A percentile compares a stretch with the other conserved stretches of the same genome.
These are phyloP conservation scores for Imleria badia DNA, from an alignment of 768 basidiomycete species.

Conservation along the genomic window DNA sequence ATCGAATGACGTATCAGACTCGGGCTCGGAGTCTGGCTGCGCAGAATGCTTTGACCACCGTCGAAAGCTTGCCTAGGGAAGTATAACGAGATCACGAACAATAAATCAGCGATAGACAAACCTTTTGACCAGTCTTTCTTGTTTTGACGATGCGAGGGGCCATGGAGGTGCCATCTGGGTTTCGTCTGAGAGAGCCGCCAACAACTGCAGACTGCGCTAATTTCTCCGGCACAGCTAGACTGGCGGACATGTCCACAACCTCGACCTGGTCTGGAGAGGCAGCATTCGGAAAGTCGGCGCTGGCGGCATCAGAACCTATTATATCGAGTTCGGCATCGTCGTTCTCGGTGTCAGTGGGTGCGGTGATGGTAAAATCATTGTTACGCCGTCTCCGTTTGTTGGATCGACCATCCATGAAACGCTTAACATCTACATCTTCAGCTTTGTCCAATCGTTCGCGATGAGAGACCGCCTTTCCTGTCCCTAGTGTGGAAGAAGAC, in stretches of 20 bases:
- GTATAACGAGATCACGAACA: constrained; percentile 1
- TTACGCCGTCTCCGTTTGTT: constrained; percentile 51
- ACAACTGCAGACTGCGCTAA: constrained; percentile 30
- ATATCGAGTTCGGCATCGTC: constrained; percentile 36
- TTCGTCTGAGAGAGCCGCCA: constrained; percentile 66
- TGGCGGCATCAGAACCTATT: constrained; percentile 22
- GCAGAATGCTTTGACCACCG: constrained; percentile 48
- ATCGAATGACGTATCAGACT: constrained; percentile 67
- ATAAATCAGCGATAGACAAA: constrained; percentile 28
- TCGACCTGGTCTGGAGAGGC: background rate
- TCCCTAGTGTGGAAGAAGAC: constrained; percentile 82
- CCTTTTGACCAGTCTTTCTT: constrained; percentile 46
- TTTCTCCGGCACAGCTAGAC: constrained; percentile 12
- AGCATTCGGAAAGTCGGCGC: constrained; percentile 8
- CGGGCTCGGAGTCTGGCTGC: constrained; percentile 30
- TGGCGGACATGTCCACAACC: constrained; percentile 16
- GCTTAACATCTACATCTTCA: constrained; percentile 60
- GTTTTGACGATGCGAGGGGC: constrained; percentile 47
- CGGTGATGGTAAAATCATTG: constrained; percentile 20
- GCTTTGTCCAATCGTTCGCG: constrained; percentile 55
- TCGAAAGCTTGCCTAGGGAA: constrained; percentile 39
- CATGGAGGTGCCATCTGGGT: constrained; percentile 59
- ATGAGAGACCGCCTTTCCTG: constrained; percentile 62
- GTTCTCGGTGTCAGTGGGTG: constrained; percentile 29
- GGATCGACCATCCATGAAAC: constrained; percentile 46